Conservation (phyloP, 2,329 filamentous ascomycete species). For the Dothideomycetidae sp. region DNA sequence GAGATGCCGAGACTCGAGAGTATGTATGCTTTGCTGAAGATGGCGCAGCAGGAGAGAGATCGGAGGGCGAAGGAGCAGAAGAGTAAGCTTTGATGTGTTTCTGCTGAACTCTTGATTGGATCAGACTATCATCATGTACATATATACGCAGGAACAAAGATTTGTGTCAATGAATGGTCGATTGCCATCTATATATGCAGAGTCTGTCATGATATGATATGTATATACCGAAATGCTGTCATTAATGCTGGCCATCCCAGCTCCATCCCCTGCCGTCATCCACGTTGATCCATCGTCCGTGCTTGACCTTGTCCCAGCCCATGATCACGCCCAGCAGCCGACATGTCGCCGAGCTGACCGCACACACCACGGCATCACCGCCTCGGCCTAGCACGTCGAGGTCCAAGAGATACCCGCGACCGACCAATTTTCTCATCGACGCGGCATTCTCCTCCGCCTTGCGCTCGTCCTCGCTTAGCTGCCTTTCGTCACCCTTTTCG, state of each 20-base stretch:
- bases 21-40: slow-evolving; percentile 51
- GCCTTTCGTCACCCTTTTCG: slow-evolving; percentile 7
- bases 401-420: slow-evolving; percentile 70
- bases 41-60: slow-evolving; percentile 44
- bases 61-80: too few species aligned
- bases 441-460: slow-evolving; percentile 38
- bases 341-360: slow-evolving; percentile 53
- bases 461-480: slow-evolving; percentile 20
- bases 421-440: slow-evolving; percentile 57
- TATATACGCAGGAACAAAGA: too few species aligned
- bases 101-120: too few species aligned
- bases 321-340: slow-evolving; percentile 70
- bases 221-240: too few species aligned
- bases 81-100: too few species aligned
- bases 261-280: slow-evolving; percentile 42
- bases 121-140: too few species aligned
- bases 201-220: slow-evolving; percentile 1
- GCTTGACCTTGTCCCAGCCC: slow-evolving; percentile 58
- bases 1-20: slow-evolving; percentile 54
- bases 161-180: too few species aligned
- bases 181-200: too few species aligned
- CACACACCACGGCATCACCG: slow-evolving; percentile 60
- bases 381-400: slow-evolving; percentile 54
- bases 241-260: slow-evolving; percentile 20
- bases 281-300: slow-evolving; percentile 61